A percentile compares a stretch with the other conserved stretches of the same genome.
These are phyloP conservation scores for Cytospora mali DNA, from an alignment of 2,329 filamentous ascomycete species.

Conservation along the genomic window DNA sequence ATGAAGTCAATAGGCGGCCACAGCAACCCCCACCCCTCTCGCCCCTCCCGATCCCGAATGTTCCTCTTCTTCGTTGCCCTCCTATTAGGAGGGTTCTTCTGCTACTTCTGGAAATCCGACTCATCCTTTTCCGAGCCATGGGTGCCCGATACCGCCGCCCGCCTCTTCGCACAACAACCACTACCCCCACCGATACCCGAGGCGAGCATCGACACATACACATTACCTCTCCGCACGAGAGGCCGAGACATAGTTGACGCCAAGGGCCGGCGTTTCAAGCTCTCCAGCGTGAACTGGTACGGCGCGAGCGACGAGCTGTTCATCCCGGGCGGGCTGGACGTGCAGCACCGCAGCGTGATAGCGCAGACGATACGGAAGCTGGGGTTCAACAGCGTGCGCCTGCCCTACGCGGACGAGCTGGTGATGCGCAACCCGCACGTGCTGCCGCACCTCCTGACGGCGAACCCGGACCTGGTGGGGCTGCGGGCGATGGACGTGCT, in stretches of 20 bases:
- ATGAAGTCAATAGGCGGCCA: constrained; percentile 25
- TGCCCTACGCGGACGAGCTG: constrained; percentile 71
- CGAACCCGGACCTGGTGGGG: constrained; percentile 63
- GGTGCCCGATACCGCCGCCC: constrained; percentile 51
- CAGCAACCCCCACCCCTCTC: constrained; percentile 11
- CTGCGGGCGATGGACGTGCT: constrained; percentile 62
- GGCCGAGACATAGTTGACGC: constrained; percentile 65
- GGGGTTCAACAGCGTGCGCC: constrained; percentile 71
- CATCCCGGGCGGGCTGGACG: constrained; percentile 64
- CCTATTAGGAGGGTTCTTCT: constrained; percentile 43
- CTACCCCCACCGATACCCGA: constrained; percentile 48
- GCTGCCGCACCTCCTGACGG: constrained; percentile 51
- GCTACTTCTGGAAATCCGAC: constrained; percentile 51
- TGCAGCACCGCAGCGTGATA: constrained; percentile 63
- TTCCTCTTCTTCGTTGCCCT: constrained; percentile 43
- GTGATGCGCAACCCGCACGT: constrained; percentile 62
- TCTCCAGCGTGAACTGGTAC: constrained; percentile 71
- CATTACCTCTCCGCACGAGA: constrained; percentile 59
- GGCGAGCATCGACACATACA: constrained; percentile 50
- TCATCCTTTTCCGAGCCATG: constrained; percentile 48
- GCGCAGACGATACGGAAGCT: constrained; percentile 60
- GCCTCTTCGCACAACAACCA: constrained; percentile 51
- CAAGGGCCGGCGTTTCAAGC: constrained; percentile 58
- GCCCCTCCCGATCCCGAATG: no score
- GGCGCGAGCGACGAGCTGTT: constrained; percentile 69